Conservation (phyloP, 2,329 filamentous ascomycete species). For the Neofusicoccum cordaticola region DNA sequence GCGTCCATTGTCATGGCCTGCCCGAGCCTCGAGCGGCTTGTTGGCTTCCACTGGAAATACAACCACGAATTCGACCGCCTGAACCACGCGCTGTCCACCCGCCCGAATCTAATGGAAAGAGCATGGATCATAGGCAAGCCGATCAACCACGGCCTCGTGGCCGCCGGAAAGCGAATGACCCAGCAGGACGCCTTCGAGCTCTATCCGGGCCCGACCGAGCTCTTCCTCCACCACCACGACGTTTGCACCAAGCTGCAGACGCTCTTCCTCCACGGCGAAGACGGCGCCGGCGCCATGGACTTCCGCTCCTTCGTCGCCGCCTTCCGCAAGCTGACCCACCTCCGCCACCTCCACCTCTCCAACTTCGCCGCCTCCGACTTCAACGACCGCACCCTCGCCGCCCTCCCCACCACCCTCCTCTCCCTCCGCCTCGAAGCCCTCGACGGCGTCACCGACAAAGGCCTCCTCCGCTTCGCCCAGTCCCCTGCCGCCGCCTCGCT, state of each 20-base stretch:
- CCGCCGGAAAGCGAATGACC: background rate
- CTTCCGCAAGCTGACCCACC: constrained; percentile 50
- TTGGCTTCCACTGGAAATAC: constrained; percentile 54
- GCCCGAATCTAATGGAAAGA: constrained; percentile 53
- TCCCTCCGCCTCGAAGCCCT: constrained; percentile 57
- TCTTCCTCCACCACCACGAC: constrained; percentile 54
- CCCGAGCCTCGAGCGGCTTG: constrained; percentile 54
- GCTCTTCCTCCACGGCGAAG: constrained; percentile 46
- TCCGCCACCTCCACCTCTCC: constrained; percentile 55
- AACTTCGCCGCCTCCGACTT: constrained; percentile 54
- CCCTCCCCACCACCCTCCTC: constrained; percentile 48
- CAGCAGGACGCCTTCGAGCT: constrained; percentile 42
- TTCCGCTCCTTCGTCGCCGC: constrained; percentile 55
- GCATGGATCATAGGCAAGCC: constrained; percentile 49
- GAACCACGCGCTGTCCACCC: constrained; percentile 55
- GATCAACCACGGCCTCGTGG: background rate
- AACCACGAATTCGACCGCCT: constrained; percentile 54
- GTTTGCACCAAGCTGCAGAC: constrained; percentile 53
- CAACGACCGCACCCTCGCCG: constrained; percentile 52
- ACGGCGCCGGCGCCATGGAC: constrained; percentile 44
- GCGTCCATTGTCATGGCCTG: constrained; percentile 59
- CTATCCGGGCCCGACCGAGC: constrained; percentile 40
- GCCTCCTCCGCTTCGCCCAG: constrained; percentile 51
- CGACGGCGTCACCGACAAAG: constrained; percentile 55
- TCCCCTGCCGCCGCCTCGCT: constrained; percentile 46